phyloP scores from a whole-genome alignment of 208 protist species.

The Naegleria gruberi region DNA sequence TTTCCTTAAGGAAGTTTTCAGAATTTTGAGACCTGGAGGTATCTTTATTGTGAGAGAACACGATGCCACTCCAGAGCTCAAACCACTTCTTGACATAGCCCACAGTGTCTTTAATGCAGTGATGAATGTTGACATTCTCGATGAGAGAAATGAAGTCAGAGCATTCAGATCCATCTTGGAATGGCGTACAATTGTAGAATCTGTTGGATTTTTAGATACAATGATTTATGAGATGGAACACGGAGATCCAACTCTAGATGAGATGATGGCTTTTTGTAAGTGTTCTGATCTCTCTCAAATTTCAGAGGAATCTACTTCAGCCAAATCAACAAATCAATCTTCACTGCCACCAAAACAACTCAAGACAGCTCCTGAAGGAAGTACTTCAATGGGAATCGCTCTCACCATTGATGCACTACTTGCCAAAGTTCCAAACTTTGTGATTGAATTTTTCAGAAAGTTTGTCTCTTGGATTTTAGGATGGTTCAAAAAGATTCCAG shows the following conservation, averaged over 20 bases:
- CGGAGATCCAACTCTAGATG: conserved; percentile 42
- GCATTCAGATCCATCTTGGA: conserved; percentile 40
- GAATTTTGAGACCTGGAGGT: background rate
- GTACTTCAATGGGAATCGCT: too few relatives aligned
- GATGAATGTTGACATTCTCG: conserved; percentile 31
- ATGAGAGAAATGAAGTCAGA: conserved; percentile 37
- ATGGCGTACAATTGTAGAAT: conserved; percentile 39
- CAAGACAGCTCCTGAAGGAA: too few relatives aligned
- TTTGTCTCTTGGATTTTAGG: too few relatives aligned
- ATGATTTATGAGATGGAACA: conserved; percentile 42
- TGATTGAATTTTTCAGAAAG: too few relatives aligned
- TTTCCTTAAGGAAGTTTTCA: conserved; percentile 24
- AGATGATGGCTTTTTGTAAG: conserved; percentile 49
- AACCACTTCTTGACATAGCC: conserved; percentile 45
- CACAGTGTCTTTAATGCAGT: conserved; percentile 50
- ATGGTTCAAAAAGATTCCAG: too few relatives aligned
- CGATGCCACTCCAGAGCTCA: conserved; percentile 18
- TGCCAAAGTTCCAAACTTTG: too few relatives aligned
- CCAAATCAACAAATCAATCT: too few relatives aligned
- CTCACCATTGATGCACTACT: too few relatives aligned
- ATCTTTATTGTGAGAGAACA: conserved; percentile 14
- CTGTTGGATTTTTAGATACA: conserved; percentile 37
- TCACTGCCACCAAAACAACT: too few relatives aligned
- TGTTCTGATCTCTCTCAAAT: too few relatives aligned
- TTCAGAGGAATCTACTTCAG: too few relatives aligned